Evolutionary conservation across 1,139 yeast species (phyloP), one percentile per base, ranked within the genome.

Genomic region (Geotrichum carabidarum): DNA sequence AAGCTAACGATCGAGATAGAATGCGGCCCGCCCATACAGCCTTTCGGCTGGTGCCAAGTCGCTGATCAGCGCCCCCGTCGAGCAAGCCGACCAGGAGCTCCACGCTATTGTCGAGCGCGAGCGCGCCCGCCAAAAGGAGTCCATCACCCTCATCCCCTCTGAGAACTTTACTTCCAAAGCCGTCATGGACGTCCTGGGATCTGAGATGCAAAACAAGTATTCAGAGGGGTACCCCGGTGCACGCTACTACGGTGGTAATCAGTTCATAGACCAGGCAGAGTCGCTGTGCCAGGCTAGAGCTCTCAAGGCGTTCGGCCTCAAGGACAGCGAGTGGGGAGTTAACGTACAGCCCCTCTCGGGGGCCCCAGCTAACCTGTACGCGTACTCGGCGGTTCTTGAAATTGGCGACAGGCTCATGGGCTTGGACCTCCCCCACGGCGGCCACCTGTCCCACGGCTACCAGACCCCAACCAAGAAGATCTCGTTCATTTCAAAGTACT

Each of bases 171-270:
- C 98, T 54, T 88, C 97, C 49, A 84, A 83, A 70, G 90, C 97
- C 22, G 98, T 91, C 32, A 86, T 91, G 84, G 96, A 91, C 68
- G 80, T 90, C 50, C 80, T 91, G 66, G 97, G 98, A 57, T 86
- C 96, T 17, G 96, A 89, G 72, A 89, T 91, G 96, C 94, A 89
- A 74, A 91, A 91, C 80, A 91, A 91, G 78, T 91, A 91, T 75
- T 89, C 96, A n/a, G 98, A 91, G 75, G 97, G 97, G 58, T 91
- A 91, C 74, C 98, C 98, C 50, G 96, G 96, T 60, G 96, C 90
- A 66, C 83, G 98, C 71, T 91, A 91, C 76, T 91, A 91, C 68
- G 98, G 98, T 70, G 98, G 98, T 70, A 91, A 91, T 71, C 91
- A 91, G 75, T 83, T 83, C 72, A 91, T 91, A 65, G 98, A 91